These are phyloP conservation scores for Melampsora americana DNA, from an alignment of 1,284 basidiomycete genomes.

Conservation along the genomic window DNA sequence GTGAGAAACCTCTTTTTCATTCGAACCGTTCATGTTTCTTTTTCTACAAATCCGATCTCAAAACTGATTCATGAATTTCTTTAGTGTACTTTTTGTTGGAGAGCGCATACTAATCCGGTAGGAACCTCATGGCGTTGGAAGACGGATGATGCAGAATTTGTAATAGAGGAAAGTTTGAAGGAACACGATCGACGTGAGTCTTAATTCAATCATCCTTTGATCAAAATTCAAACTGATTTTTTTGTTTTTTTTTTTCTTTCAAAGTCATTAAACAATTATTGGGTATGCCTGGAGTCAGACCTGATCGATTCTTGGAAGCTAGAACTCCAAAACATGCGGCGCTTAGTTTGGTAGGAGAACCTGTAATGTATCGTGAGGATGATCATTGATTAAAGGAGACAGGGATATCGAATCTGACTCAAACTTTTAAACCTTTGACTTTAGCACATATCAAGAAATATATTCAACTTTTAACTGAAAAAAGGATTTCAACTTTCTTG, in stretches of 20 bases:
- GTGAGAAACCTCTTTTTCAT: background rate
- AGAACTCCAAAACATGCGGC: constrained; percentile 44
- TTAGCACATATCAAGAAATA: constrained; percentile 45
- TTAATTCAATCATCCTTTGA: background rate
- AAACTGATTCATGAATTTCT: too few relatives aligned
- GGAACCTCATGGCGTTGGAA: constrained; percentile 47
- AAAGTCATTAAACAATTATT: constrained; percentile 44
- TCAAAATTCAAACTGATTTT: background rate
- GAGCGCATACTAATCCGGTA: constrained; percentile 45
- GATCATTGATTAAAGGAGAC: too few relatives aligned
- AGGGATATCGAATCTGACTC: background rate
- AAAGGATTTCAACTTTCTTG: constrained; percentile 43
- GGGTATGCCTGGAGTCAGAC: constrained; percentile 43
- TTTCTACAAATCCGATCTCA: too few relatives aligned
- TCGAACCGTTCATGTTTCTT: background rate
- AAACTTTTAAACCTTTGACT: background rate
- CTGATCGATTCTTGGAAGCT: constrained; percentile 43
- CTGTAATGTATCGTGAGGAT: constrained; percentile 43
- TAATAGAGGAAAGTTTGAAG: constrained; percentile 42
- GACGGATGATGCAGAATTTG: constrained; percentile 39
- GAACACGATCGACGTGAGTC: constrained; percentile 42
- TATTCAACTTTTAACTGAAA: constrained; percentile 43
- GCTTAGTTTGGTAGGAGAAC: constrained; percentile 45
- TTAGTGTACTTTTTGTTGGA: constrained; percentile 45
- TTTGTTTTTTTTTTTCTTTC: background rate